phyloP scores from a whole-genome alignment of 1,139 yeast genomes.

The Barnettozyma hawaiiensis region DNA sequence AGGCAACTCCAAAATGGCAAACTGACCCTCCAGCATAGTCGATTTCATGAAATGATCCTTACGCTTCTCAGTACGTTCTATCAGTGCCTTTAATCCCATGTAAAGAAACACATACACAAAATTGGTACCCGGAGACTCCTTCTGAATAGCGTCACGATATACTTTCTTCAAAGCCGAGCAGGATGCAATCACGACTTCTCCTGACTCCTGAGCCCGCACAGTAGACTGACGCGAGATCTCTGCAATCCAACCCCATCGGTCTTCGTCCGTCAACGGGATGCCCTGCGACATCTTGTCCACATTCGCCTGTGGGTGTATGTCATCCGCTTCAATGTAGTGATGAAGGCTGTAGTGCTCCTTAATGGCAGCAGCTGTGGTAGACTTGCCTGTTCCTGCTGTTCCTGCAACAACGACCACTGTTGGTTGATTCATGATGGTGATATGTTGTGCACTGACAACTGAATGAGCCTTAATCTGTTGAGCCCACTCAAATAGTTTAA shows the following conservation, averaged over 20 bases:
- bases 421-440: background rate
- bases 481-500: no score
- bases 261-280: constrained; percentile 78
- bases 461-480: no score
- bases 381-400: constrained; percentile 92
- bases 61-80: constrained; percentile 54
- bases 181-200: constrained; percentile 49
- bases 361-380: constrained; percentile 63
- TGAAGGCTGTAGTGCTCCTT: constrained; percentile 37
- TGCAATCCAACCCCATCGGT: constrained; percentile 85
- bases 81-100: constrained; percentile 56
- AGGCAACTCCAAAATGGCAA: constrained; percentile 70
- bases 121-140: constrained; percentile 32
- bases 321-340: constrained; percentile 80
- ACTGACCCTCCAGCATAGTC: constrained; percentile 76
- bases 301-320: constrained; percentile 66
- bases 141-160: constrained; percentile 58
- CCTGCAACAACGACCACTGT: constrained; percentile 59
- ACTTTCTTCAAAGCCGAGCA: constrained; percentile 77
- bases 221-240: constrained; percentile 42
- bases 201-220: constrained; percentile 29
- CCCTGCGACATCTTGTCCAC: constrained; percentile 79
- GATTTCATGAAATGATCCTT: constrained; percentile 81
- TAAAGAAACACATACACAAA: constrained; percentile 63
- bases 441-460: background rate